Percentiles rank a stretch among this genome's conserved stretches.
phyloP scores from a whole-genome alignment of 805 yeast species.

The Zygosaccharomyces bailii region DNA sequence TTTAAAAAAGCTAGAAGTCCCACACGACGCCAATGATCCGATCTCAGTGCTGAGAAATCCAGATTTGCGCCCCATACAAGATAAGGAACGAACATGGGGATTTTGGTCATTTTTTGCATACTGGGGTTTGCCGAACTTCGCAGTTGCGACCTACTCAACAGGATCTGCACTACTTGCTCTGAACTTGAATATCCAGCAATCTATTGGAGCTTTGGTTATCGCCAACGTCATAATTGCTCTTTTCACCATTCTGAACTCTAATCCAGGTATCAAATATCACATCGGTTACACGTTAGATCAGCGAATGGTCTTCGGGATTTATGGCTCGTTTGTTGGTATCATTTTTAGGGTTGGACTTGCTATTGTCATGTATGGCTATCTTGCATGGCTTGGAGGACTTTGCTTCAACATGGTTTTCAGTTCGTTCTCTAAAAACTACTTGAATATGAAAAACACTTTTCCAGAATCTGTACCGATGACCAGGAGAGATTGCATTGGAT shows the following conservation, averaged over 20 bases:
- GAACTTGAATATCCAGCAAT: constrained; percentile 30
- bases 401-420: constrained; percentile 36
- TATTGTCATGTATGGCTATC: constrained; percentile 42
- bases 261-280: constrained; percentile 34
- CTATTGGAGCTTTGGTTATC: constrained; percentile 32
- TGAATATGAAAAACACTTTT: constrained; percentile 28
- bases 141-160: constrained; percentile 39
- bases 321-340: constrained; percentile 36
- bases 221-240: constrained; percentile 21
- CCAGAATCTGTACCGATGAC: constrained; percentile 37
- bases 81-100: constrained; percentile 38
- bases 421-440: constrained; percentile 28
- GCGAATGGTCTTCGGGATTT: constrained; percentile 38
- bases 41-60: constrained; percentile 36
- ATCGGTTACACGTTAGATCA: constrained; percentile 40
- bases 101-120: constrained; percentile 36
- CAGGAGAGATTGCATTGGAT: constrained; percentile 40
- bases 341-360: constrained; percentile 39
- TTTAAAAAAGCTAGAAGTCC: constrained; percentile 25
- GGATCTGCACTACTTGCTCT: constrained; percentile 32
- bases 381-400: constrained; percentile 38
- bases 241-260: constrained; percentile 27
- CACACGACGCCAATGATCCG: constrained; percentile 28
- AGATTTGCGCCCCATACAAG: constrained; percentile 40
- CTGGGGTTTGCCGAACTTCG: constrained; percentile 40